phyloP scores from a whole-genome alignment of 129 eudicot genomes.

The Lactuca sativa region DNA sequence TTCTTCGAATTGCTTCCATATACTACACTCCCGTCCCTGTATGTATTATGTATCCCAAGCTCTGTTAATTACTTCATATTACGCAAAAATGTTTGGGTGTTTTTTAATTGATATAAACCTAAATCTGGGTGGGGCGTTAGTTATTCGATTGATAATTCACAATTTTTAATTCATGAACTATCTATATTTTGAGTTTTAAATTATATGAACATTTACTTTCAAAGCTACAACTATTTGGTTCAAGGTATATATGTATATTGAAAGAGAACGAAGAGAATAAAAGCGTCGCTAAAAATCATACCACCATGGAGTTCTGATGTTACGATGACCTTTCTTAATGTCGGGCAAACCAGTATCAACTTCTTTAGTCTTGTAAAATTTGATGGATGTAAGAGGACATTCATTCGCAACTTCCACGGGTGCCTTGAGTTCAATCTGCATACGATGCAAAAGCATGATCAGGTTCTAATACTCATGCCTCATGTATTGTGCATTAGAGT shows the following conservation, averaged over 20 bases:
- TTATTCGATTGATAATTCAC: too few relatives aligned
- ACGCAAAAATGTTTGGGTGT: slow-evolving; percentile 10
- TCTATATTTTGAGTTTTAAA: too few relatives aligned
- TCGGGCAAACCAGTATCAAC: slow-evolving; percentile 36
- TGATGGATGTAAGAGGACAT: slow-evolving; percentile 54
- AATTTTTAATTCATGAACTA: too few relatives aligned
- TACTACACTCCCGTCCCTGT: background rate
- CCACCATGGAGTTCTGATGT: slow-evolving; percentile 61
- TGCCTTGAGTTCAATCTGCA: slow-evolving; percentile 42
- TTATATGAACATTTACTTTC: too few relatives aligned
- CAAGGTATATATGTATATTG: background rate
- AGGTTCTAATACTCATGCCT: background rate
- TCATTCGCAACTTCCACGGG: slow-evolving; percentile 37
- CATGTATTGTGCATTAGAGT: background rate
- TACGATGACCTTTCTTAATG: slow-evolving; percentile 38
- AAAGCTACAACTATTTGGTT: too few relatives aligned
- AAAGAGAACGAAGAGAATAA: background rate
- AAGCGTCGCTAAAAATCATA: slow-evolving; percentile 19
- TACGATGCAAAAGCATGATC: background rate
- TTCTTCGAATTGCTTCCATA: background rate
- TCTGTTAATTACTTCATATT: background rate
- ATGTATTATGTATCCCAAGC: slow-evolving; percentile 21
- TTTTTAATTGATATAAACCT: slow-evolving; percentile 24
- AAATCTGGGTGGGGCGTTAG: too few relatives aligned
- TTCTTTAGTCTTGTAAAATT: slow-evolving; percentile 42